A percentile compares a stretch with the other conserved stretches of the same genome.
These are phyloP conservation scores for Pterocarpus macrocarpus DNA, from an alignment of 306 rosid genomes.

Conservation along the genomic window DNA sequence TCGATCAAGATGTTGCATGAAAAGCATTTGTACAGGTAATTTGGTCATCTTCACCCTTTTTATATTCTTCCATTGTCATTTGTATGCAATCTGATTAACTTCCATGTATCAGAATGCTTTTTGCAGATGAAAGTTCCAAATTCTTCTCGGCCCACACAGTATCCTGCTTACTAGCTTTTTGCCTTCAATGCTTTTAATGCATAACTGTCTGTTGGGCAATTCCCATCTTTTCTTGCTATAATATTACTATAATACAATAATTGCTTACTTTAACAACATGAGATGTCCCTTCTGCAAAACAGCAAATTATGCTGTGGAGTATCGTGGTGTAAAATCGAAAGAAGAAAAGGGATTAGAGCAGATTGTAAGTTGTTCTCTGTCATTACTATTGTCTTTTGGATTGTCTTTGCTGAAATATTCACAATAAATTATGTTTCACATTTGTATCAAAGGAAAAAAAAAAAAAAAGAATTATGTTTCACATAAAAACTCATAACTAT, in stretches of 20 bases:
- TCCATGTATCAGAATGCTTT: constrained; percentile 83
- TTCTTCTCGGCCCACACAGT: constrained; percentile 98
- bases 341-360: constrained; percentile 95
- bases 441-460: too few relatives aligned
- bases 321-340: constrained; percentile 92
- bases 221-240: constrained; percentile 32
- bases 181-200: constrained; percentile 12
- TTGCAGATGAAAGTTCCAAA: constrained; percentile 99
- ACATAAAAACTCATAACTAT: constrained; percentile 34
- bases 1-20: constrained; percentile 97
- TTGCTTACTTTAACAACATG: constrained; percentile 66
- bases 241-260: constrained; percentile 24
- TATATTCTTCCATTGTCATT: constrained; percentile 29
- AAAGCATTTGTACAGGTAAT: constrained; percentile 97
- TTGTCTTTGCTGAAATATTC: constrained; percentile 25
- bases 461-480: neutral
- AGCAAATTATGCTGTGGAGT: constrained; percentile 94
- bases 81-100: constrained; percentile 48
- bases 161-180: constrained; percentile 62
- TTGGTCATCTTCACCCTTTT: constrained; percentile 30
- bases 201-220: constrained; percentile 24
- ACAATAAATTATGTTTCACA: neutral
- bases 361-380: constrained; percentile 66
- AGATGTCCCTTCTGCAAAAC: constrained; percentile 99
- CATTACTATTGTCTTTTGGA: constrained; percentile 26